Conservation (phyloP, 208 protist species). For the Borovskyia barvae region DNA sequence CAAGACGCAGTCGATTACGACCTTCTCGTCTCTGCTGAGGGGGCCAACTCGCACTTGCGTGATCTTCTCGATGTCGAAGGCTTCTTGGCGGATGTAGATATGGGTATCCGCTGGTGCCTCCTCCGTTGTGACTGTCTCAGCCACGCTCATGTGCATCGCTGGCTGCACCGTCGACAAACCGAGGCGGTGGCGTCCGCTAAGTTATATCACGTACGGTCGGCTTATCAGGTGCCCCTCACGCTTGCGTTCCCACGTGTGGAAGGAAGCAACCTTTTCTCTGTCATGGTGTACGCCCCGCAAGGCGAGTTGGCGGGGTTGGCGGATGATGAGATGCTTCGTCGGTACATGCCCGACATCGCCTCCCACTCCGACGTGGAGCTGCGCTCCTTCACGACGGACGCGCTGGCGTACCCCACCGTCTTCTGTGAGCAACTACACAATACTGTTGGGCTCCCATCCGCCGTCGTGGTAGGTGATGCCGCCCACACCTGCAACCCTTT, state of each 20-base stretch:
- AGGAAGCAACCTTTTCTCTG: conserved; percentile 61
- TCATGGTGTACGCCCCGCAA: conserved; percentile 79
- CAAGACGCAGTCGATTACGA: conserved; percentile 80
- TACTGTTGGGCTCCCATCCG: conserved; percentile 80
- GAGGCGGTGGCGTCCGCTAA: conserved; percentile 23
- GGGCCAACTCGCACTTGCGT: conserved; percentile 74
- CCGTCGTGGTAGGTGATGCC: conserved; percentile 80
- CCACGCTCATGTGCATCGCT: conserved; percentile 78
- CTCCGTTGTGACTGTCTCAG: conserved; percentile 47
- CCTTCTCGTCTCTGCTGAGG: conserved; percentile 79
- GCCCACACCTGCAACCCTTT: conserved; percentile 83
- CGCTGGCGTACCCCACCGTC: conserved; percentile 63
- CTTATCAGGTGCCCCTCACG: conserved; percentile 54
- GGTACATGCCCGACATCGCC: conserved; percentile 39
- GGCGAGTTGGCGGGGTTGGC: conserved; percentile 47
- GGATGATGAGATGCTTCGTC: conserved; percentile 41
- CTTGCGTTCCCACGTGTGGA: conserved; percentile 74
- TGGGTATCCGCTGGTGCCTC: conserved; percentile 74
- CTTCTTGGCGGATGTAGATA: conserved; percentile 70
- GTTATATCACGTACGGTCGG: conserved; percentile 52
- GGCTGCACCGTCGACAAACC: conserved; percentile 61
- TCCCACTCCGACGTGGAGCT: conserved; percentile 19
- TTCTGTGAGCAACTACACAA: conserved; percentile 89
- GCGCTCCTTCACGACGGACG: conserved; percentile 26
- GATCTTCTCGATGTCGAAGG: conserved; percentile 86